A percentile compares a stretch with the other conserved stretches of the same genome.
Evolutionary conservation across 495 filamentous ascomycete genomes (phyloP).

Genomic region (Letharia columbiana): DNA sequence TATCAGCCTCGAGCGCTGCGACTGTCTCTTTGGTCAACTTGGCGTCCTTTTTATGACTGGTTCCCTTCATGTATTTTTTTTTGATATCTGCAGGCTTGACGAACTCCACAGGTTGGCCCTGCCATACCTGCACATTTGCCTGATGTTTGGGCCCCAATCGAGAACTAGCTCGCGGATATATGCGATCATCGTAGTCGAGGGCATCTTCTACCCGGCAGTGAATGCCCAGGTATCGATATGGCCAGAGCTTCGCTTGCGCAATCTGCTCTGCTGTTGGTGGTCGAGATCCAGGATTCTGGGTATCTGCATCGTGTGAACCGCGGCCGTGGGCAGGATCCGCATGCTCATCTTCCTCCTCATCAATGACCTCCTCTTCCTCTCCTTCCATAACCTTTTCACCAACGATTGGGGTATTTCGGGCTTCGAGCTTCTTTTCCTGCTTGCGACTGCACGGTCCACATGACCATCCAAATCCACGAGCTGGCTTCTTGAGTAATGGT

Average conservation of each 20-base stretch:
- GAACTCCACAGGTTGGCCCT: slow-evolving; percentile 73
- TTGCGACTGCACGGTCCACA: slow-evolving; percentile 92
- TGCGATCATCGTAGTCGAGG: slow-evolving; percentile 93
- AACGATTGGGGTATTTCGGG: slow-evolving; percentile 70
- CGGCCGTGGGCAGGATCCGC: slow-evolving; percentile 47
- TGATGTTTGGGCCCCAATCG: slow-evolving; percentile 88
- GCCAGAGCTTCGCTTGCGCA: slow-evolving; percentile 88
- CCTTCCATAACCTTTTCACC: slow-evolving; percentile 49
- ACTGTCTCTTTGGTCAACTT: slow-evolving; percentile 71
- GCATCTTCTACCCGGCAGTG: slow-evolving; percentile 96
- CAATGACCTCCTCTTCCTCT: slow-evolving; percentile 69
- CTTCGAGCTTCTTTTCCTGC: slow-evolving; percentile 86
- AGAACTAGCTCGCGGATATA: slow-evolving; percentile 92
- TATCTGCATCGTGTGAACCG: slow-evolving; percentile 48
- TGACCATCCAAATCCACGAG: slow-evolving; percentile 95
- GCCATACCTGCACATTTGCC: slow-evolving; percentile 76
- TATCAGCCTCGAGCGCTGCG: slow-evolving; percentile 73
- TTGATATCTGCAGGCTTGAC: slow-evolving; percentile 83
- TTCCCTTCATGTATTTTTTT: slow-evolving; percentile 57
- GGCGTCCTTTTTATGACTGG: slow-evolving; percentile 56
- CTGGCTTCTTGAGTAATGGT: slow-evolving; percentile 89
- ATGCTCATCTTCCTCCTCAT: slow-evolving; percentile 65
- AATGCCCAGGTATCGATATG: slow-evolving; percentile 89
- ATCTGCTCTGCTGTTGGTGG: slow-evolving; percentile 83
- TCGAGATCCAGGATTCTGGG: slow-evolving; percentile 43